These are phyloP conservation scores for Candida cerambycidarum DNA, from an alignment of 805 yeast species.

Conservation along the genomic window DNA sequence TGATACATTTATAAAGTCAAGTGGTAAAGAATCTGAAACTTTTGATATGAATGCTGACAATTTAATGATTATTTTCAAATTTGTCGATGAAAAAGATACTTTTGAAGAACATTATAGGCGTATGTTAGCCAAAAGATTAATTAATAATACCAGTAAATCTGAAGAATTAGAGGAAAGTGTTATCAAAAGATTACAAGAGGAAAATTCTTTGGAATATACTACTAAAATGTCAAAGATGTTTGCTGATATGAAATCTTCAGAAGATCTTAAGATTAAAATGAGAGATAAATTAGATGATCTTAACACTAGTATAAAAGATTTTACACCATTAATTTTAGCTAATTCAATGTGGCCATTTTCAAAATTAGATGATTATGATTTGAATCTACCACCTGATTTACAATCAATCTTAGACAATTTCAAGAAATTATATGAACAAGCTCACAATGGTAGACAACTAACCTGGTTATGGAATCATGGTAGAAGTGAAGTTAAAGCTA, in stretches of 20 bases:
- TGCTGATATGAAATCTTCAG: slow-evolving; percentile 84
- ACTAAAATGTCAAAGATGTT: slow-evolving; percentile 95
- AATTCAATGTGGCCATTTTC: slow-evolving; percentile 87
- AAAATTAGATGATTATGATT: slow-evolving; percentile 38
- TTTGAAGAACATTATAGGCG: slow-evolving; percentile 93
- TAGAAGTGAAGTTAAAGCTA: slow-evolving; percentile 87
- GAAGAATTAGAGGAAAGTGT: slow-evolving; percentile 84
- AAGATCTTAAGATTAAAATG: slow-evolving; percentile 65
- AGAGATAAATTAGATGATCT: slow-evolving; percentile 38
- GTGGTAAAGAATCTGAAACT: slow-evolving; percentile 65
- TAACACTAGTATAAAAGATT: slow-evolving; percentile 40
- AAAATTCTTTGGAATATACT: slow-evolving; percentile 89
- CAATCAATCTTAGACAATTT: slow-evolving; percentile 63
- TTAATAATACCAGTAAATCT: slow-evolving; percentile 80
- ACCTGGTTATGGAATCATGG: slow-evolving; percentile 97
- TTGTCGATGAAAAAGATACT: slow-evolving; percentile 90
- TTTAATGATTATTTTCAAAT: slow-evolving; percentile 82
- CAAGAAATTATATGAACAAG: slow-evolving; percentile 63
- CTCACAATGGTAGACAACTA: slow-evolving; percentile 84
- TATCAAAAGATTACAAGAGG: slow-evolving; percentile 82
- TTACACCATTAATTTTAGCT: slow-evolving; percentile 77
- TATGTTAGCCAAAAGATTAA: slow-evolving; percentile 82
- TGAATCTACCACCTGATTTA: slow-evolving; percentile 67
- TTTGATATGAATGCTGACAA: slow-evolving; percentile 81
- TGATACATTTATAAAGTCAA: slow-evolving; percentile 77